Evolutionary conservation across 495 filamentous ascomycete genomes (phyloP).

Genomic region (Chlorociboria aeruginascens): DNA sequence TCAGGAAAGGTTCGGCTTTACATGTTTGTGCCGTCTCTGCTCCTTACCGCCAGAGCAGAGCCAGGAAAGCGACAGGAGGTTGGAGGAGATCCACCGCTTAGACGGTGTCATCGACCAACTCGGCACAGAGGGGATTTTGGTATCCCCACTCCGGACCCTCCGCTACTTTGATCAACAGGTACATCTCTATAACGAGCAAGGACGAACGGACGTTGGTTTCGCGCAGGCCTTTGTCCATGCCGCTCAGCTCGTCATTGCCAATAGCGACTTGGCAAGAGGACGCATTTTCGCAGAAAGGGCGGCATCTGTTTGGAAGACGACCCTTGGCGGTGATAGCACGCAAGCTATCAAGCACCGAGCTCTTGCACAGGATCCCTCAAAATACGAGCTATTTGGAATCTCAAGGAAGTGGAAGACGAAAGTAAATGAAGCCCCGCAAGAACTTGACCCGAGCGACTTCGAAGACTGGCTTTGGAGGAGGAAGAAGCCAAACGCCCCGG

Average conservation of each 20-base stretch:
- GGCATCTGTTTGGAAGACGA: conserved; percentile 10
- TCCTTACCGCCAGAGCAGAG: conserved; percentile 18
- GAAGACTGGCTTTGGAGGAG: conserved; percentile 23
- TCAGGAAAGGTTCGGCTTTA: conserved; percentile 21
- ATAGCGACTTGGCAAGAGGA: conserved; percentile 25
- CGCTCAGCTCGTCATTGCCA: conserved; percentile 23
- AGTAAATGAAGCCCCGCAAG: conserved; percentile 16
- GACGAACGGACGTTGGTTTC: conserved; percentile 15
- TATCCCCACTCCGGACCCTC: conserved; percentile 10
- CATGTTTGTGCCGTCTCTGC: too few species aligned
- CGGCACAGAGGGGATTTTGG: conserved; percentile 6
- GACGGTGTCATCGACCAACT: conserved; percentile 12
- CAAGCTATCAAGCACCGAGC: conserved; percentile 1
- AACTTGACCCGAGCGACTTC: conserved; percentile 17
- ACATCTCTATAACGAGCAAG: conserved; percentile 13
- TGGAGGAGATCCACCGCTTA: conserved; percentile 13
- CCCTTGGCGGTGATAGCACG: too few species aligned
- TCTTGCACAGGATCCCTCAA: conserved; percentile 14
- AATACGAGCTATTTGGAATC: conserved; percentile 9
- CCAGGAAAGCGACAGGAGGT: conserved; percentile 19
- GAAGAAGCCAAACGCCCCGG: conserved; percentile 14
- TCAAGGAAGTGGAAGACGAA: conserved; percentile 20
- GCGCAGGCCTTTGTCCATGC: conserved; percentile 19
- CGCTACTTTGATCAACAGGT: conserved; percentile 15
- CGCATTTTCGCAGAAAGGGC: conserved; percentile 25